A percentile compares a stretch with the other conserved stretches of the same genome.
These are phyloP conservation scores for Fragilaria crotonensis DNA, from an alignment of 108 stramenopile genomes.

Conservation along the genomic window DNA sequence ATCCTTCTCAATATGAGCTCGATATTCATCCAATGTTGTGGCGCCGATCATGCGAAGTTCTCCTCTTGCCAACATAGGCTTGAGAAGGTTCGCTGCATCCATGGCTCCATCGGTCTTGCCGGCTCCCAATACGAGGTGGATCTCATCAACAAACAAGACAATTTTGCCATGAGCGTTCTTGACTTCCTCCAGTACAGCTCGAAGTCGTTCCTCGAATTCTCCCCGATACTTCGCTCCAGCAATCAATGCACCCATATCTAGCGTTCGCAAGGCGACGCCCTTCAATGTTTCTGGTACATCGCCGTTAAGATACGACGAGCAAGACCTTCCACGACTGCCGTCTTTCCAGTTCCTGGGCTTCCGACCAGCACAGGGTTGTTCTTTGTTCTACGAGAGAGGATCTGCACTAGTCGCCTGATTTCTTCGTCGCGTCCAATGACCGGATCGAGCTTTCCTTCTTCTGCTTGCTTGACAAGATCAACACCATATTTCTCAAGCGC, in stretches of 20 bases:
- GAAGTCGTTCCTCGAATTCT: slow-evolving; percentile 96
- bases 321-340: slow-evolving; percentile 93
- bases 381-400: slow-evolving; percentile 93
- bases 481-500: slow-evolving; percentile 68
- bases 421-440: slow-evolving; percentile 98
- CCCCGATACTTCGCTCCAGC: slow-evolving; percentile 98
- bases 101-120: slow-evolving; percentile 89
- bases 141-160: slow-evolving; percentile 96
- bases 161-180: slow-evolving; percentile 81
- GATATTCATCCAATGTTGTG: slow-evolving; percentile 94
- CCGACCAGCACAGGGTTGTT: slow-evolving; percentile 94
- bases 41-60: slow-evolving; percentile 97
- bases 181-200: slow-evolving; percentile 94
- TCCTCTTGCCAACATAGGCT: slow-evolving; percentile 95
- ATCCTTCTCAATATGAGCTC: slow-evolving; percentile 92
- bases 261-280: slow-evolving; percentile 70
- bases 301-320: slow-evolving; percentile 90
- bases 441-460: slow-evolving; percentile 92
- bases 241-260: slow-evolving; percentile 95
- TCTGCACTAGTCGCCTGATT: slow-evolving; percentile 85
- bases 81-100: slow-evolving; percentile 97
- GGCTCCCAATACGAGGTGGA: slow-evolving; percentile 95
- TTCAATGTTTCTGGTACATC: slow-evolving; percentile 93
- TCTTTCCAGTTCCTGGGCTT: slow-evolving; percentile 94
- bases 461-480: slow-evolving; percentile 72